Evolutionary conservation across 2,329 filamentous ascomycete species (phyloP).

Genomic region (Ceratocystis harringtonii): DNA sequence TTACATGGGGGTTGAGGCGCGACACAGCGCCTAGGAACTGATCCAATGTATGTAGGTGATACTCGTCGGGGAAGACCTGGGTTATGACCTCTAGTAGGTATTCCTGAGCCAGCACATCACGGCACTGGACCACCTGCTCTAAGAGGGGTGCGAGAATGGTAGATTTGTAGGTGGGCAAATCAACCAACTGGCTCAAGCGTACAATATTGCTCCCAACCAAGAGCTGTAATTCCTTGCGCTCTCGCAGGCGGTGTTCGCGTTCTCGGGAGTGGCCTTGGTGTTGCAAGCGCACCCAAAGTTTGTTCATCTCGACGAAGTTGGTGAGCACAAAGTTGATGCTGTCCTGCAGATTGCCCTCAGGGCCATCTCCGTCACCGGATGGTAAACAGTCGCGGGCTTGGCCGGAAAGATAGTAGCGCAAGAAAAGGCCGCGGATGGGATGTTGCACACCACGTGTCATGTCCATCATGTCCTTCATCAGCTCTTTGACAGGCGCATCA

Average conservation of each 20-base stretch:
- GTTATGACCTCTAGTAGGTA: conserved; percentile 97
- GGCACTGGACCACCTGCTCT: conserved; percentile 94
- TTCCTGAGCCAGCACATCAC: conserved; percentile 91
- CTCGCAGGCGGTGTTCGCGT: conserved; percentile 80
- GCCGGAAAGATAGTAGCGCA: conserved; percentile 90
- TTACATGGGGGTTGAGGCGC: conserved; percentile 86
- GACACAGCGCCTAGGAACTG: conserved; percentile 89
- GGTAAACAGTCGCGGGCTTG: conserved; percentile 86
- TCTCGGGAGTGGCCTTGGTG: conserved; percentile 95
- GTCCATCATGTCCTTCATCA: conserved; percentile 99
- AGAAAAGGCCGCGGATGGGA: conserved; percentile 83
- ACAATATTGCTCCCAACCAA: conserved; percentile 95
- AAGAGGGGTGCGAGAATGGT: conserved; percentile 76
- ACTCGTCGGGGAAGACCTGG: conserved; percentile 97
- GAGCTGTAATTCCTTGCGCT: conserved; percentile 87
- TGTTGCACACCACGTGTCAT: conserved; percentile 98
- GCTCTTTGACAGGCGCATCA: conserved; percentile 96
- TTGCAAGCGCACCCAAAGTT: conserved; percentile 93
- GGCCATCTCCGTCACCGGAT: conserved; percentile 67
- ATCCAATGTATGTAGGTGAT: conserved; percentile 90
- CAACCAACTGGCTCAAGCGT: conserved; percentile 84
- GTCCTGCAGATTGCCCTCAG: conserved; percentile 89
- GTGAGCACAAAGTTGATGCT: conserved; percentile 96
- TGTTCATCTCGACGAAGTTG: conserved; percentile 99
- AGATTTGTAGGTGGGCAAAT: conserved; percentile 85